phyloP scores from a whole-genome alignment of 371 early-diverging fungal species.

The Haplosporangium sp. region DNA sequence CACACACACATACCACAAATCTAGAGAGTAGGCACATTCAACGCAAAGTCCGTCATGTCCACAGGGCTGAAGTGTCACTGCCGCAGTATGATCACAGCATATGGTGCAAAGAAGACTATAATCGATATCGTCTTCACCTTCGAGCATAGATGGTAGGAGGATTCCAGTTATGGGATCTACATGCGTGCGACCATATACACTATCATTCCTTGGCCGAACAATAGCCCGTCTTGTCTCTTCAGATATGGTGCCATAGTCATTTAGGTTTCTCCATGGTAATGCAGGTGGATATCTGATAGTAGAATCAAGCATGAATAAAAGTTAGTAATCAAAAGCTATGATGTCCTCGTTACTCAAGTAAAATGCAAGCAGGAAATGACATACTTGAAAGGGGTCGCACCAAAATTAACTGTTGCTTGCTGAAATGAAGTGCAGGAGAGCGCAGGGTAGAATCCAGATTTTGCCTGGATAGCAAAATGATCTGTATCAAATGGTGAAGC shows the following conservation, averaged over 20 bases:
- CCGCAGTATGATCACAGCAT: conserved; percentile 55
- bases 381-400: conserved; percentile 50
- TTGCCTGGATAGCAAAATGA: conserved; percentile 37
- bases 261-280: conserved; percentile 51
- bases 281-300: conserved; percentile 44
- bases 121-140: conserved; percentile 39
- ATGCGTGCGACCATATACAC: conserved; percentile 31
- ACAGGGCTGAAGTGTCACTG: conserved; percentile 53
- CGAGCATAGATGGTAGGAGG: conserved; percentile 36
- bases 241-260: conserved; percentile 31
- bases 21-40: conserved; percentile 52
- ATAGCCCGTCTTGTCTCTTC: conserved; percentile 34
- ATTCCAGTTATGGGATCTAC: conserved; percentile 46
- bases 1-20: conserved; percentile 34
- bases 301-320: background rate
- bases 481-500: conserved; percentile 33
- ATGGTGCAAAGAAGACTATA: conserved; percentile 49
- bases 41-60: conserved; percentile 54
- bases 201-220: conserved; percentile 34
- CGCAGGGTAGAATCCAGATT: conserved; percentile 43
- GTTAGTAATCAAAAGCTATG: background rate
- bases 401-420: conserved; percentile 51
- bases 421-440: conserved; percentile 52
- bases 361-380: background rate
- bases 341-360: too few species aligned